Conservation (phyloP, 1,284 basidiomycete genomes). For the Leucoagaricus sp. region DNA sequence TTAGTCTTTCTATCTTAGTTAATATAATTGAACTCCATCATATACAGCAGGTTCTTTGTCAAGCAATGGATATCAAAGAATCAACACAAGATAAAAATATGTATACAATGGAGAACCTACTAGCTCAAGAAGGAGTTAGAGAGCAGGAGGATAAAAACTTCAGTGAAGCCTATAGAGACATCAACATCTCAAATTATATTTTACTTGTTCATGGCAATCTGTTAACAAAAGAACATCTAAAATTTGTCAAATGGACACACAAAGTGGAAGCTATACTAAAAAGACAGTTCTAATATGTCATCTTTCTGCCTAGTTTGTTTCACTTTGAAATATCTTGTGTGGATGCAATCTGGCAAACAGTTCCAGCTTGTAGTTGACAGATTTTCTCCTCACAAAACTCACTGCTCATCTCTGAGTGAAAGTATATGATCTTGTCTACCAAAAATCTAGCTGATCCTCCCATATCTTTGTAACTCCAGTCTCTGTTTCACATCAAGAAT, state of each 20-base stretch:
- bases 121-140: background rate
- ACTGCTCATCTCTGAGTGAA: no score
- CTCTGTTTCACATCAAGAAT: no score
- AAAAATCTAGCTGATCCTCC: no score
- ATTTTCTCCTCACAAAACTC: no score
- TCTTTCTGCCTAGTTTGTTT: conserved; percentile 25
- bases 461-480: no score
- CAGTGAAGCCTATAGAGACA: background rate
- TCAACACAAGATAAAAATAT: background rate
- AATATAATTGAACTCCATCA: background rate
- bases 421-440: no score
- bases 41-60: background rate
- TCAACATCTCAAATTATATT: conserved; percentile 13
- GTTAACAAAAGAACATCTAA: conserved; percentile 21
- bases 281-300: conserved; percentile 20
- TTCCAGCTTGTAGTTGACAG: no score
- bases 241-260: conserved; percentile 7
- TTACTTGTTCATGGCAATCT: conserved; percentile 25
- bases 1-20: background rate
- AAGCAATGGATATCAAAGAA: background rate
- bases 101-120: background rate
- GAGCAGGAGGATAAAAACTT: background rate
- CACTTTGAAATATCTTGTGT: conserved; percentile 27
- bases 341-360: conserved; percentile 22
- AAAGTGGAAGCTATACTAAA: conserved; percentile 22